These are phyloP conservation scores for Chrysanthemum seticuspe DNA, from an alignment of 129 eudicot genomes.

Conservation along the genomic window DNA sequence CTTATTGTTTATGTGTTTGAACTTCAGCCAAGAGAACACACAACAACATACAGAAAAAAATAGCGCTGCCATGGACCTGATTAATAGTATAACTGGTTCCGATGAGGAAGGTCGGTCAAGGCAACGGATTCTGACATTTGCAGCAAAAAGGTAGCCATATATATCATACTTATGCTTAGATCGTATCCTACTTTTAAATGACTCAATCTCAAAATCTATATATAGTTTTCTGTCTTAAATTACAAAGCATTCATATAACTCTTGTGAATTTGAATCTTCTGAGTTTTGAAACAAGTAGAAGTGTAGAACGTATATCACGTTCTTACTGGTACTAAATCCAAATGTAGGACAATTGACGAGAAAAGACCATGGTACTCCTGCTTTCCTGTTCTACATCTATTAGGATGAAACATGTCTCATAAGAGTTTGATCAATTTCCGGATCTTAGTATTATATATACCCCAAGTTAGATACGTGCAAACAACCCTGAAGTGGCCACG, in stretches of 20 bases:
- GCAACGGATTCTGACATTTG: slow-evolving; percentile 86
- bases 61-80: slow-evolving; percentile 91
- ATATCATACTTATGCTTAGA: slow-evolving; percentile 2
- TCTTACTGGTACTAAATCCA: background rate
- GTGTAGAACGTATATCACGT: background rate
- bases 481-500: no score
- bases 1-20: slow-evolving; percentile 18
- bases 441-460: background rate
- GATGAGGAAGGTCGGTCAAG: slow-evolving; percentile 96
- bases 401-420: no score
- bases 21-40: slow-evolving; percentile 55
- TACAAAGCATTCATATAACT: background rate
- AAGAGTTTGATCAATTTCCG: no score
- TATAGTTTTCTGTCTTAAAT: background rate
- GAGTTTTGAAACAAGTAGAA: background rate
- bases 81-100: slow-evolving; percentile 73
- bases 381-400: no score
- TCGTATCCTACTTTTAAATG: slow-evolving; percentile 11
- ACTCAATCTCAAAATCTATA: slow-evolving; percentile 3
- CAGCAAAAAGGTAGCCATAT: slow-evolving; percentile 68
- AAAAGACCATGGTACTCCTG: no score
- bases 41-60: slow-evolving; percentile 49
- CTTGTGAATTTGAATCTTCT: slow-evolving; percentile 14
- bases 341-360: no score
- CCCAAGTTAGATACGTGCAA: no score